Conservation (phyloP, 1,284 basidiomycete genomes). For the Singerocomus inundabilis region DNA sequence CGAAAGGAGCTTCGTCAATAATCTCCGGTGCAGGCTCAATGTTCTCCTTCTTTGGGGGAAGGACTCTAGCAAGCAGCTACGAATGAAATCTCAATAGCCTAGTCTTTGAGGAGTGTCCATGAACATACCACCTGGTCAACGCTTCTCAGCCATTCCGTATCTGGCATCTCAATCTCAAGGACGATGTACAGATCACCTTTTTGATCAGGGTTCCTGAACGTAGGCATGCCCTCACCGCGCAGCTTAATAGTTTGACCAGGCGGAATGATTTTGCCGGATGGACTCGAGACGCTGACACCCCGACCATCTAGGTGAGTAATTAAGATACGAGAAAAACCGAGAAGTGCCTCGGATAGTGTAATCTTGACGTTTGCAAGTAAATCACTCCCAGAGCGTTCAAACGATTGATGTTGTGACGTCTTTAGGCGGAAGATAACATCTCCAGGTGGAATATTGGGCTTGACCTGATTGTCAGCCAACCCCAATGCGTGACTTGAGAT, state of each 20-base stretch:
- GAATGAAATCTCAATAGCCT: not conserved
- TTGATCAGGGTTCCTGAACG: slow-evolving; percentile 60
- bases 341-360: slow-evolving; percentile 88
- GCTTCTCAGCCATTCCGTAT: slow-evolving; percentile 61
- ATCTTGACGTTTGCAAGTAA: slow-evolving; percentile 76
- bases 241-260: slow-evolving; percentile 73
- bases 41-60: slow-evolving; percentile 74
- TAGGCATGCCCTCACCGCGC: slow-evolving; percentile 85
- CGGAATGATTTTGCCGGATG: slow-evolving; percentile 73
- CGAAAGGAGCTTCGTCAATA: slow-evolving; percentile 70
- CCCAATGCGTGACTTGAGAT: not conserved
- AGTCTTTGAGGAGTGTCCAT: not conserved
- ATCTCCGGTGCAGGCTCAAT: slow-evolving; percentile 68
- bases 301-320: slow-evolving; percentile 89
- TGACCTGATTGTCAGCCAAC: slow-evolving; percentile 13
- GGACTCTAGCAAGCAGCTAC: slow-evolving; percentile 61
- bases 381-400: slow-evolving; percentile 79
- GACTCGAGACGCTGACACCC: slow-evolving; percentile 74
- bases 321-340: slow-evolving; percentile 86
- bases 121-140: slow-evolving; percentile 55
- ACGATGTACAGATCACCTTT: slow-evolving; percentile 83
- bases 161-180: slow-evolving; percentile 85
- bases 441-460: slow-evolving; percentile 82
- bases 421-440: slow-evolving; percentile 88
- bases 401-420: slow-evolving; percentile 67